Evolutionary conservation across 176 grass and related monocot genomes (phyloP).

Genomic region (Tillandsia leiboldiana): DNA sequence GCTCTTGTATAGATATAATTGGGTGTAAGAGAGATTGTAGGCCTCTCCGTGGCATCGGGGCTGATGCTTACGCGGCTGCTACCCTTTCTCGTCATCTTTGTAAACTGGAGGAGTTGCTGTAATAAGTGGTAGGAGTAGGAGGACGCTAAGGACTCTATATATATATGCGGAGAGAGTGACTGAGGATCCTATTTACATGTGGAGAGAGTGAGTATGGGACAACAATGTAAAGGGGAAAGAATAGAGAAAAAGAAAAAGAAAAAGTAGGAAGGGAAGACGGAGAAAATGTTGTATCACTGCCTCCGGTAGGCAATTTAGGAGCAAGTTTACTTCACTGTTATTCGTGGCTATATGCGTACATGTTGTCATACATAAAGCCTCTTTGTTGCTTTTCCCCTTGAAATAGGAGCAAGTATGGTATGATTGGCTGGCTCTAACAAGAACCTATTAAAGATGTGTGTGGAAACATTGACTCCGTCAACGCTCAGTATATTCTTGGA

Average conservation of each 20-base stretch:
- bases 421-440: not conserved
- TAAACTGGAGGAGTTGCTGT: conserved; percentile 2
- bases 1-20: conserved; percentile 17
- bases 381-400: not conserved
- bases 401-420: not conserved
- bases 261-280: conserved; percentile 31
- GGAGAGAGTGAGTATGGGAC: conserved; percentile 28
- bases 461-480: conserved; percentile 1
- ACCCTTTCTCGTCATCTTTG: conserved; percentile 43
- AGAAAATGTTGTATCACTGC: conserved; percentile 32
- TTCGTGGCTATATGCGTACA: not conserved
- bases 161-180: conserved; percentile 10
- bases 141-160: not conserved
- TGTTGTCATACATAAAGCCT: not conserved
- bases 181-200: conserved; percentile 10
- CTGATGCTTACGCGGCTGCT: conserved; percentile 42
- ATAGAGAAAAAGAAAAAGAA: conserved; percentile 38
- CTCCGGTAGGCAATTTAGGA: conserved; percentile 6
- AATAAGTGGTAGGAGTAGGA: not conserved
- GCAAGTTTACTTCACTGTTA: not conserved
- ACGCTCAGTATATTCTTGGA: conserved; percentile 39
- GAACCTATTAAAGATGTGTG: not conserved
- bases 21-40: conserved; percentile 21
- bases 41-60: conserved; percentile 38
- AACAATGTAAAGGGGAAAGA: conserved; percentile 46